Conservation (phyloP, 176 grass and related monocot genomes). For the Ensete ventricosum region DNA sequence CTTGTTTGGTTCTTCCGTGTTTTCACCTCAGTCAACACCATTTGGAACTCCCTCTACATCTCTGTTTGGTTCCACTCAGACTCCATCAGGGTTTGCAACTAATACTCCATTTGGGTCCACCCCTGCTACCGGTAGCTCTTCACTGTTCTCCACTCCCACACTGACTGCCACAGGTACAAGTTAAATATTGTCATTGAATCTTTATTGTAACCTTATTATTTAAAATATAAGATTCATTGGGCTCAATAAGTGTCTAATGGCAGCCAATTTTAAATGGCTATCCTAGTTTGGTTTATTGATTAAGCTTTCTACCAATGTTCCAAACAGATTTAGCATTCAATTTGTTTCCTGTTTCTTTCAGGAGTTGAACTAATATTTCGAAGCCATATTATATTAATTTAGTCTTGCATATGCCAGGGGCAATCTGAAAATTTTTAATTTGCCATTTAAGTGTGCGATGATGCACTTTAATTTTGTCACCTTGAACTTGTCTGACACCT, state of each 20-base stretch:
- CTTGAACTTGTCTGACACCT: too few species aligned
- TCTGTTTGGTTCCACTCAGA: conserved; percentile 43
- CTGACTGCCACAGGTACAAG: conserved; percentile 39
- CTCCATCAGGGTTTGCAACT: conserved; percentile 58
- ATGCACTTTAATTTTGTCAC: too few species aligned
- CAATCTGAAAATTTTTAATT: too few species aligned
- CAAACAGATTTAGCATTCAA: neutral
- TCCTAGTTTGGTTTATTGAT: neutral
- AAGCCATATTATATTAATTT: too few species aligned
- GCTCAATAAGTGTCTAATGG: neutral
- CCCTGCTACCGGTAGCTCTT: conserved; percentile 37
- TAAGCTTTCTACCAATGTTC: neutral
- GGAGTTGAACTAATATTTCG: too few species aligned
- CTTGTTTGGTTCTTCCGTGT: conserved; percentile 56
- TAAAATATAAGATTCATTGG: neutral
- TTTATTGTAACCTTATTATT: neutral
- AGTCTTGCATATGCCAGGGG: too few species aligned
- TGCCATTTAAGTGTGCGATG: too few species aligned
- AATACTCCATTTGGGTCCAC: conserved; percentile 37
- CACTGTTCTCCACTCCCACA: conserved; percentile 60
- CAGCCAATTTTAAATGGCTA: neutral
- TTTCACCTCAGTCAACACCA: conserved; percentile 49
- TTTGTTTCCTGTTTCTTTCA: too few species aligned
- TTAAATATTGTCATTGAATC: neutral
- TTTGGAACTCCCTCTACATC: conserved; percentile 67